Base-by-base conservation (phyloP, 345 rosid species). In the Pugionium cornutum region DNA sequence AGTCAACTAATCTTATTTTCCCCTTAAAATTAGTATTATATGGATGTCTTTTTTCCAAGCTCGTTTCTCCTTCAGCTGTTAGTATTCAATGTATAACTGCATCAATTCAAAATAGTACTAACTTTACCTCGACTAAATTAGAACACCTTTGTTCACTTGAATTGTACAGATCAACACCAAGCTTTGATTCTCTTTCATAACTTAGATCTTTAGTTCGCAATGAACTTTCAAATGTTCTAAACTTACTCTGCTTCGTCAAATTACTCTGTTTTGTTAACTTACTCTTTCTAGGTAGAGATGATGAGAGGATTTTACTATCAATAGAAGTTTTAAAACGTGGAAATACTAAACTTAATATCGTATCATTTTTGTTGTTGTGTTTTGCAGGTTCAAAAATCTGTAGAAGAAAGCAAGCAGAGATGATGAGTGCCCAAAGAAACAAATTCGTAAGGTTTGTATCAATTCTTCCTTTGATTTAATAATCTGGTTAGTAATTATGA, bases 371-470 rank as follows among this genome's bases (percentile, higher is more conserved):
- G 18, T 18, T 18, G 18, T 18, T 18, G 18, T 18, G 18, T 18
- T 18, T 18, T 4, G 28, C 59, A 69, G 74, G 55, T 61, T 62
- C 25, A 51, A 70, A 47, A 41, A 8, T 52, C 47, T 28, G 40
- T 34, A 28, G 49, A 54, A 70, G 52, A 46, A 30, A 43, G 39
- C 62, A 69, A 61, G 30, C 9, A 27, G 57, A 39, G 54, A 65
- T 66, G 68, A 67, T 74, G 40, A 61, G 67, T 11, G 10, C 27
- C 9, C 37, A 48, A 11, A 74, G 46, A 54, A 67, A 61, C 64
- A 67, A 46, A 26, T 67, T 53, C 46, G 58, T 67, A 61, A 74
- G 68, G 77, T 74, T 53, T 32, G 73, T 66, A 60, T 58, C 41
- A 30, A 9, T 1, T 56, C 28, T 54, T 69, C 39, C 39, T 65